Evolutionary conservation across 2,329 filamentous ascomycete genomes (phyloP), one percentile per base, ranked within the genome.

Genomic region (Emydomyces testavorans): DNA sequence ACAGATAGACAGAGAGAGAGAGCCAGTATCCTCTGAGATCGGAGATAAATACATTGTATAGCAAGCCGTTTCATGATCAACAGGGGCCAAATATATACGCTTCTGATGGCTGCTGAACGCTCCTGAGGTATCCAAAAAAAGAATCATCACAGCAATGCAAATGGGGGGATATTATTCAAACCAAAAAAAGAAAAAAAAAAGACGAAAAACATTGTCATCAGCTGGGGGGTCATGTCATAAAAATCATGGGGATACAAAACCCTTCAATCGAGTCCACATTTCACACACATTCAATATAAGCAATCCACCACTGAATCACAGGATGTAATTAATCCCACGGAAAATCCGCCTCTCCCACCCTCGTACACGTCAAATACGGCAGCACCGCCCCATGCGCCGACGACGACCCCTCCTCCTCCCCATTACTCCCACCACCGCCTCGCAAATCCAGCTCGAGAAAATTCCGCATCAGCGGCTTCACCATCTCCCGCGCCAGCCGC

Each of bases 381-480:
- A 82, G 56, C 4, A 50, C 11, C 21, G 46, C 26, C 13, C 48
- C 40, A 32, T 72, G 70, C 3, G 64, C 64, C n/a, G 50, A 46
- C 8, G 51, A n/a, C n/a, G n/a, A n/a, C n/a, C n/a, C n/a, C n/a
- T n/a, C n/a, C n/a, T n/a, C n/a, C n/a, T n/a, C n/a, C n/a, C n/a
- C 49, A 5, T 52, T 49, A 24, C 50, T 53, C 3, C 55, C 42
- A 18, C 62, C 50, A 31, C 53, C 57, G 23, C 57, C 58, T 43
- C 75, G 72, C 46, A 86, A 64, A 62, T 94, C 87, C 40, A 94
- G 74, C 65, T 94, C 85, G 10, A 95, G 73, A 45, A 81, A 84
- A 60, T 85, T 92, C 44, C 83, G 77, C 82, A 93, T 93, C 10
- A 95, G 70, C 3, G 89, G 89, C 50, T 82, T 80, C 6, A 95